Conservation (phyloP, 805 yeast genomes). For the Zygotorulaspora chibaensis region DNA sequence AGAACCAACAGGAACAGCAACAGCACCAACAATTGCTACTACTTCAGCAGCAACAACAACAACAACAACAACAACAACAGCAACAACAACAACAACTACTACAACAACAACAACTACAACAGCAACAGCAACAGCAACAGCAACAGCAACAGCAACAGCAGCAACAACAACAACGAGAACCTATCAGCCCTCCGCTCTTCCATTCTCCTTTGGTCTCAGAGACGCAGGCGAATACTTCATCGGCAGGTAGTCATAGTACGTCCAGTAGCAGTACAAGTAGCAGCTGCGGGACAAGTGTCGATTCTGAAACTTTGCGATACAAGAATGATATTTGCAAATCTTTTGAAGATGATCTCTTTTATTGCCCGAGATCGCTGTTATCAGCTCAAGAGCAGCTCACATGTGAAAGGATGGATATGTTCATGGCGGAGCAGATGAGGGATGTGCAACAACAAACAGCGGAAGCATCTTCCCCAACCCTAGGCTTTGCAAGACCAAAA, state of each 20-base stretch:
- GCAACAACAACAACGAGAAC: conserved; percentile 11
- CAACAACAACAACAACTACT: conserved; percentile 9
- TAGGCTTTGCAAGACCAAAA: conserved; percentile 36
- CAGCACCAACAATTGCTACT: conserved; percentile 1
- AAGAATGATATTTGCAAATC: conserved; percentile 30
- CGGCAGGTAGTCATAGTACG: neutral
- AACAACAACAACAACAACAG: conserved; percentile 2
- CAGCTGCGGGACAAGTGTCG: conserved; percentile 15
- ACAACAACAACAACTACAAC: too few relatives aligned
- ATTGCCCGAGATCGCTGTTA: conserved; percentile 31
- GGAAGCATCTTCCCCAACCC: conserved; percentile 9
- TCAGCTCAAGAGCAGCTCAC: conserved; percentile 26
- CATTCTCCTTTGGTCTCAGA: conserved; percentile 14
- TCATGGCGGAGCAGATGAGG: conserved; percentile 20
- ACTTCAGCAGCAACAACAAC: conserved; percentile 4
- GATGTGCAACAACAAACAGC: conserved; percentile 12
- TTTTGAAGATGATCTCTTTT: conserved; percentile 33
- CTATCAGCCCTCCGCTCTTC: conserved; percentile 15
- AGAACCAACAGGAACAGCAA: conserved; percentile 4
- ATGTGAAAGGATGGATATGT: conserved; percentile 28
- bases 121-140: conserved; percentile 3
- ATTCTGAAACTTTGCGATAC: conserved; percentile 20
- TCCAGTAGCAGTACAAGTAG: conserved; percentile 4
- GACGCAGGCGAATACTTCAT: neutral
- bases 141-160: conserved; percentile 6